Evolutionary conservation across 176 grass and related monocot genomes (phyloP).

Genomic region (Phyllostachys edulis): DNA sequence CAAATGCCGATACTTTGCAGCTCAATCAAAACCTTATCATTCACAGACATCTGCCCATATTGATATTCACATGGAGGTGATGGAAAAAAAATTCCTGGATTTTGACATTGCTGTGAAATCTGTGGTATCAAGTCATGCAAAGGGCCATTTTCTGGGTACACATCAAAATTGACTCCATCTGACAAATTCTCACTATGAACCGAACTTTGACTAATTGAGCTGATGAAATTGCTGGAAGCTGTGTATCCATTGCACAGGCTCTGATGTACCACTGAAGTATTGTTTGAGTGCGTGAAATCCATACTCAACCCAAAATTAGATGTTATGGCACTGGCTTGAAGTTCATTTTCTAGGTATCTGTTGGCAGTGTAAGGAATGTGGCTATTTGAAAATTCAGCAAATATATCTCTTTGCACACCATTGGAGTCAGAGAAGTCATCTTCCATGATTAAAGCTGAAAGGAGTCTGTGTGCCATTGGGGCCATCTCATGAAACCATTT

Average conservation of each 20-base stretch:
- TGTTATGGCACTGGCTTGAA: slow-evolving; percentile 32
- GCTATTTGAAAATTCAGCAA: slow-evolving; percentile 44
- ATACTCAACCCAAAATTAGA: slow-evolving; percentile 40
- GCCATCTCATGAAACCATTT: slow-evolving; percentile 56
- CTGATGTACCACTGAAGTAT: slow-evolving; percentile 33
- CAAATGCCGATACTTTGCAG: slow-evolving; percentile 79
- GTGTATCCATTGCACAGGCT: slow-evolving; percentile 56
- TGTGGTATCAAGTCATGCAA: slow-evolving; percentile 38
- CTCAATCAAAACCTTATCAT: slow-evolving; percentile 79
- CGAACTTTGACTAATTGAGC: slow-evolving; percentile 40
- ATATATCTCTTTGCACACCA: slow-evolving; percentile 31
- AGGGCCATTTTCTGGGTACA: slow-evolving; percentile 41
- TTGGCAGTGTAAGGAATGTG: slow-evolving; percentile 35
- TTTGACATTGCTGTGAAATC: slow-evolving; percentile 32
- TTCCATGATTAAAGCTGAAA: slow-evolving; percentile 78
- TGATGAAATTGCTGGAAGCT: slow-evolving; percentile 52
- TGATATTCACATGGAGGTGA: slow-evolving; percentile 54
- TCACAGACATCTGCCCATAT: slow-evolving; percentile 63
- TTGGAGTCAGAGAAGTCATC: slow-evolving; percentile 45
- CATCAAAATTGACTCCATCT: slow-evolving; percentile 30
- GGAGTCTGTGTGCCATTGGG: slow-evolving; percentile 72
- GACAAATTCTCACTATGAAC: slow-evolving; percentile 47
- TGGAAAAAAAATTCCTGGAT: slow-evolving; percentile 37
- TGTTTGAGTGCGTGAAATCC: slow-evolving; percentile 48
- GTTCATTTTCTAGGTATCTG: slow-evolving; percentile 49